Evolutionary conservation across 768 basidiomycete species (phyloP), one percentile per base, ranked within the genome.

Genomic region (Boletus eberwhitei): DNA sequence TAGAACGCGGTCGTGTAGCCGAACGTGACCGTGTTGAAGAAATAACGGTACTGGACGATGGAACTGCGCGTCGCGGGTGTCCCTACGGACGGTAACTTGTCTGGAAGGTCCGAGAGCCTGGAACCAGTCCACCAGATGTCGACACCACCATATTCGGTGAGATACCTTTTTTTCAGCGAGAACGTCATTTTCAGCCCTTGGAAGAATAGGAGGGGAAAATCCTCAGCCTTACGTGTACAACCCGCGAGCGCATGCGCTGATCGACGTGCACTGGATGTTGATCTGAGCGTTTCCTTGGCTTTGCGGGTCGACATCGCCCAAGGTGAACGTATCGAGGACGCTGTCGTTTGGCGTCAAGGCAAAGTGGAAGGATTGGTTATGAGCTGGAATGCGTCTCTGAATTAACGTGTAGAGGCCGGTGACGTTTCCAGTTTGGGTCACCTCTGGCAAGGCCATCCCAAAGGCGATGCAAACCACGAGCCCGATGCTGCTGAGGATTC

Each of bases 61-160:
- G 75, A 62, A 22, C 54, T 68, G 39, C 57, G 70, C 7, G 67
- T 70, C 44, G 76, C 48, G 0, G 70, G 65, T 5, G 57, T 51
- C 8, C 72, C 69, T 14, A 76, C 51, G 19, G 58, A 26, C 0
- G 75, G 75, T 3, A 77, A 58, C 17, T 50, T 42, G 1, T 53
- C 0, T 4, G 74, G 66, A 7, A 76, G 65, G 31, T 65, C 45
- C 21, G 67, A 53, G 24, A 76, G 68, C 29, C 74, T 70, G 4
- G 75, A 76, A 6, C 75, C 73, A 2, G 75, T 75, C 75, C 74
- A 76, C 71, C 73, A 76, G 42, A 76, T 76, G 45, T 76, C 75
- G 6, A 75, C 71, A 2, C 69, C 67, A 5, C 67, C 73, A 44
- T 67, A 64, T 26, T 71, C 67, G 1, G 72, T 75, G 35, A 73